These are phyloP conservation scores for Mortierella sp. DNA, from an alignment of 371 early-diverging fungal genomes.

Conservation along the genomic window DNA sequence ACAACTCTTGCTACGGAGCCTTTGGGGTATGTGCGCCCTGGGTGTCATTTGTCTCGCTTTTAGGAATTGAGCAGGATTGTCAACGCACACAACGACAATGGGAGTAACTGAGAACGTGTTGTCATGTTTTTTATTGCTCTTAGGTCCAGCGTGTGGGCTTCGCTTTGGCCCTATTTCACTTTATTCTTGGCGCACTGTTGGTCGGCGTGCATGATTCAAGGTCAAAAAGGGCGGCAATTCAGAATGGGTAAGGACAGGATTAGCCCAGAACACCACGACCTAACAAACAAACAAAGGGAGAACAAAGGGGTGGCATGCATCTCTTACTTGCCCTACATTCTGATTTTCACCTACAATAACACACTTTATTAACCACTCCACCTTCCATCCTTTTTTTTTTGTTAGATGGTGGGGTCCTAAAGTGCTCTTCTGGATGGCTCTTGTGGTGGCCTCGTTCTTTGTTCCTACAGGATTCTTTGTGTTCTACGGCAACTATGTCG, in stretches of 20 bases:
- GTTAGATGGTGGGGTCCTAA: slow-evolving; percentile 92
- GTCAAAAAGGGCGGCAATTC: slow-evolving; percentile 87
- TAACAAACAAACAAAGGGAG: not conserved
- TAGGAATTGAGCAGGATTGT: slow-evolving; percentile 74
- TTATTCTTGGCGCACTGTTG: slow-evolving; percentile 79
- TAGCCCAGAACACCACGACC: not conserved
- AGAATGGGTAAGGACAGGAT: slow-evolving; percentile 79
- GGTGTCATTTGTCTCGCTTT: not conserved
- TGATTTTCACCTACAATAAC: slow-evolving; percentile 73
- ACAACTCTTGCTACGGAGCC: slow-evolving; percentile 91
- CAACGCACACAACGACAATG: too few relatives aligned
- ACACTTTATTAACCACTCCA: not conserved
- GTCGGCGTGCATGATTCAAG: slow-evolving; percentile 84
- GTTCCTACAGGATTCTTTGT: slow-evolving; percentile 93
- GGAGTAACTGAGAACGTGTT: not conserved
- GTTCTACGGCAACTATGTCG: slow-evolving; percentile 89
- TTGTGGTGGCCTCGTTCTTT: slow-evolving; percentile 86
- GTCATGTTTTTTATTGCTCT: not conserved
- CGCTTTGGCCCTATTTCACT: slow-evolving; percentile 89
- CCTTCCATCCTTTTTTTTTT: not conserved
- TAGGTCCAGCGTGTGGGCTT: slow-evolving; percentile 93
- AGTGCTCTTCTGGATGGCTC: slow-evolving; percentile 79
- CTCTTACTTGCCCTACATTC: not conserved
- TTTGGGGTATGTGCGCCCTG: slow-evolving; percentile 79
- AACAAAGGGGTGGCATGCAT: not conserved